A percentile compares a stretch with the other conserved stretches of the same genome.
Conservation (phyloP, 257 asterid genomes). For the Plantago elongata region DNA sequence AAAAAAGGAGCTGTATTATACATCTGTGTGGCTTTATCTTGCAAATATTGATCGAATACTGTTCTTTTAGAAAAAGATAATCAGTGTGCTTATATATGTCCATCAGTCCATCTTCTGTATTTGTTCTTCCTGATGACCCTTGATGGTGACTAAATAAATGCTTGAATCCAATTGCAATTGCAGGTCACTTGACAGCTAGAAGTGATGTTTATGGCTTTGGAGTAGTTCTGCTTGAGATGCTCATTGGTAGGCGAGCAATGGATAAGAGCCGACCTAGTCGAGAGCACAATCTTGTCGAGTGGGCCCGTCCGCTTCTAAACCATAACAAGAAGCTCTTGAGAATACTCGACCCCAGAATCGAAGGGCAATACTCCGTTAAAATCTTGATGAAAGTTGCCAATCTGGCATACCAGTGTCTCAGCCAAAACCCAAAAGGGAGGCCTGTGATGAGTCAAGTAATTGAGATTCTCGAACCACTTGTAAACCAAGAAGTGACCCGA, state of each 20-base stretch:
- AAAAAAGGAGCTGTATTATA: too few relatives aligned
- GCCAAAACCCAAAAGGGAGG: conserved; percentile 89
- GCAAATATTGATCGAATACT: too few relatives aligned
- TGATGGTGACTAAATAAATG: too few relatives aligned
- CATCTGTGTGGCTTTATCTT: too few relatives aligned
- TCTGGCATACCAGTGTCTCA: conserved; percentile 82
- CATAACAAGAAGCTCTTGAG: conserved; percentile 63
- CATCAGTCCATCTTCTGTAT: too few relatives aligned
- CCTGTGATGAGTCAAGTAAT: conserved; percentile 85
- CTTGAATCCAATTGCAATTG: neutral
- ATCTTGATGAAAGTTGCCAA: conserved; percentile 69
- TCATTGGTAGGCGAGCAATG: conserved; percentile 82
- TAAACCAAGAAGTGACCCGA: conserved; percentile 36
- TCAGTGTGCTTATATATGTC: too few relatives aligned
- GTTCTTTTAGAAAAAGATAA: too few relatives aligned
- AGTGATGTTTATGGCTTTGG: conserved; percentile 94
- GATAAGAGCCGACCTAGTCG: conserved; percentile 88
- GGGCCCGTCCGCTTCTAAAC: conserved; percentile 84
- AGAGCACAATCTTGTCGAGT: conserved; percentile 90
- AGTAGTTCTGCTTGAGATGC: conserved; percentile 88
- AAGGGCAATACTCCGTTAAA: conserved; percentile 77
- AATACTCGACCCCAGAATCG: conserved; percentile 80
- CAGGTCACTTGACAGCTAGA: conserved; percentile 86
- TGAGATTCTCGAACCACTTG: conserved; percentile 75
- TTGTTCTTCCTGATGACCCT: neutral